A percentile compares a stretch with the other conserved stretches of the same genome.
These are phyloP conservation scores for Catharanthus roseus DNA, from an alignment of 257 asterid species.

Conservation along the genomic window DNA sequence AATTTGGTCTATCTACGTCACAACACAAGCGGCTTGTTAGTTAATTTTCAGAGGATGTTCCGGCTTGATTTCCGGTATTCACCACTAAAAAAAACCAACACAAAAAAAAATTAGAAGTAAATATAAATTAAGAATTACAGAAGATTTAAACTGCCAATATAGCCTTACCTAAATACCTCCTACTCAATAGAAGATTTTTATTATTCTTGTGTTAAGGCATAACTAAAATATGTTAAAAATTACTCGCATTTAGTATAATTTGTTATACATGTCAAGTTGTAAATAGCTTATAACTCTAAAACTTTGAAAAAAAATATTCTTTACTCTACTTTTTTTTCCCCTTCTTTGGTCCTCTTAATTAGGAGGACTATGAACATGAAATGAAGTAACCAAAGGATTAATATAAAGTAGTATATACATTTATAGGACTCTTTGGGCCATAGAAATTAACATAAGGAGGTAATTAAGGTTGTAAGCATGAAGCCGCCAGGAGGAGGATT, in stretches of 20 bases:
- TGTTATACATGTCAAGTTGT: too few species aligned
- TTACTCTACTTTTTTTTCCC: neutral
- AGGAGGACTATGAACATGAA: too few species aligned
- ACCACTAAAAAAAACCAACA: neutral
- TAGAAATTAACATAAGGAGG: neutral
- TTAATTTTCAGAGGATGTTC: neutral
- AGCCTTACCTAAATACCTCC: neutral
- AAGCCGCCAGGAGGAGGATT: neutral
- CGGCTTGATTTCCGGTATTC: constrained; percentile 10
- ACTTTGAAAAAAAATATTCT: too few species aligned
- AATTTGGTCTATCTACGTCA: neutral
- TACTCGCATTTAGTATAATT: too few species aligned
- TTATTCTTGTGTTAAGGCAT: too few species aligned
- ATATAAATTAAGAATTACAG: too few species aligned
- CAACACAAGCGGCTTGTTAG: neutral
- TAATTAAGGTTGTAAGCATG: neutral
- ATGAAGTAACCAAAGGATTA: too few species aligned
- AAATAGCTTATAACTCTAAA: too few species aligned
- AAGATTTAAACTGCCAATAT: neutral
- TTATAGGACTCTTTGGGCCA: neutral
- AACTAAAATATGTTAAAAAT: too few species aligned
- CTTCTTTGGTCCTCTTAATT: neutral
- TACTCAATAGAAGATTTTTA: too few species aligned
- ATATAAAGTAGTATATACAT: too few species aligned
- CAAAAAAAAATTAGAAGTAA: too few species aligned